Evolutionary conservation across 345 rosid genomes (phyloP), one percentile per base, ranked within the genome.

Genomic region (Raphanus sativus): DNA sequence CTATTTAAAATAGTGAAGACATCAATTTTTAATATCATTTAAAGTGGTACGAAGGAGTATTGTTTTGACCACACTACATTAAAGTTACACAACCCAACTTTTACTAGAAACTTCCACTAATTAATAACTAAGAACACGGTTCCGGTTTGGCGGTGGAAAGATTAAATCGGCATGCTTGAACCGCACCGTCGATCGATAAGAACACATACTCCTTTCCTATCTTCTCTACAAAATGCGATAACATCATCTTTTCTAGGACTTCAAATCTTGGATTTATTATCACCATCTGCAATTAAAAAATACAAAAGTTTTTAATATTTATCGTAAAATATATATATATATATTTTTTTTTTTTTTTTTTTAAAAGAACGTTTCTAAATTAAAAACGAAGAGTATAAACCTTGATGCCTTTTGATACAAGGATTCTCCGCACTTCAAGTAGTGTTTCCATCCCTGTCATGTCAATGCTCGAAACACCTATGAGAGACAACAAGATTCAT

Each of bases 211-310:
- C 93, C 77, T 81, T 91, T 17, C 97, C 97, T 9, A 86, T 61
- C 59, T 62, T 70, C 36, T 90, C 94, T 1, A 81, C 77, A 52
- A 94, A 86, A 15, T 86, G 74, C 0, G 98, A 77, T 67, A 83
- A 71, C 33, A 83, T 89, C 94, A 94, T 75, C 87, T 94, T 94
- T 83, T 94, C 98, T 82, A 91, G 25, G 2, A 91, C 94, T 29
- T 83, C 97, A 10, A 82, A 38, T 75, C 97, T 86, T 4, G 98
- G 97, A 62, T 94, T 91, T 64, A 94, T 77, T 65, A 94, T 66
- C 74, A 74, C 79, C 80, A 90, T 64, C 98, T 93, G 84, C 70
- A 77, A 69, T 67, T 67, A 3, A 65, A 7, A 8, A 9, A 10
- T 1, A 45, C 13, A 75, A 6, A 55, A 61, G 45, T 0, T n/a